phyloP scores from a whole-genome alignment of 1,139 yeast genomes.

The Maudiozyma humilis region DNA sequence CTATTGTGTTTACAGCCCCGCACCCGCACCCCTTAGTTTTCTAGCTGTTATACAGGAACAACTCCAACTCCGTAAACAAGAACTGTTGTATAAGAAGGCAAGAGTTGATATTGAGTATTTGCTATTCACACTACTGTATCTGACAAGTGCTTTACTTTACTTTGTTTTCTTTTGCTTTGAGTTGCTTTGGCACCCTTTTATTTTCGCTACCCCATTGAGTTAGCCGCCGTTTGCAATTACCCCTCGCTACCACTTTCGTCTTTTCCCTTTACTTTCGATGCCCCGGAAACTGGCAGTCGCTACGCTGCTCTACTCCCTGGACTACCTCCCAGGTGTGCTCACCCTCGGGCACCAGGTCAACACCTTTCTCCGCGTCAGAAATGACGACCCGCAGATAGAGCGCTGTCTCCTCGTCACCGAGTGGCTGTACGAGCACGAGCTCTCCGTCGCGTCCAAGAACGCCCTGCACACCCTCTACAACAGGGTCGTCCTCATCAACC shows the following conservation, averaged over 20 bases:
- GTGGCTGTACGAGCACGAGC: conserved; percentile 14
- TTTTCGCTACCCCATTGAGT: neutral
- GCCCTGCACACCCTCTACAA: conserved; percentile 22
- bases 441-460: conserved; percentile 14
- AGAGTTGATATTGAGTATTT: too few species aligned
- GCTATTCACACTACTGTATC: too few species aligned
- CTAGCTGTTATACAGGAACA: too few species aligned
- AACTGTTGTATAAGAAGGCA: too few species aligned
- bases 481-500: conserved; percentile 30
- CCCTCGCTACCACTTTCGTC: too few species aligned
- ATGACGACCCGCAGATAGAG: conserved; percentile 7
- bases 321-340: conserved; percentile 70
- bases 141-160: too few species aligned
- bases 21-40: too few species aligned
- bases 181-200: too few species aligned
- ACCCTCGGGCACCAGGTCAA: conserved; percentile 42
- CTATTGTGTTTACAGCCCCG: neutral
- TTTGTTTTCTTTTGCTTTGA: too few species aligned
- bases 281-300: conserved; percentile 41
- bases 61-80: too few species aligned
- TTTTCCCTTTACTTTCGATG: conserved; percentile 5
- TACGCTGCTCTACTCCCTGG: conserved; percentile 56
- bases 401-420: conserved; percentile 19
- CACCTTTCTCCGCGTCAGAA: conserved; percentile 10
- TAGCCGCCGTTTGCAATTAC: too few species aligned